A percentile compares a stretch with the other conserved stretches of the same genome.
These are phyloP conservation scores for Panellus pusillus DNA, from an alignment of 768 basidiomycete species.

Conservation along the genomic window DNA sequence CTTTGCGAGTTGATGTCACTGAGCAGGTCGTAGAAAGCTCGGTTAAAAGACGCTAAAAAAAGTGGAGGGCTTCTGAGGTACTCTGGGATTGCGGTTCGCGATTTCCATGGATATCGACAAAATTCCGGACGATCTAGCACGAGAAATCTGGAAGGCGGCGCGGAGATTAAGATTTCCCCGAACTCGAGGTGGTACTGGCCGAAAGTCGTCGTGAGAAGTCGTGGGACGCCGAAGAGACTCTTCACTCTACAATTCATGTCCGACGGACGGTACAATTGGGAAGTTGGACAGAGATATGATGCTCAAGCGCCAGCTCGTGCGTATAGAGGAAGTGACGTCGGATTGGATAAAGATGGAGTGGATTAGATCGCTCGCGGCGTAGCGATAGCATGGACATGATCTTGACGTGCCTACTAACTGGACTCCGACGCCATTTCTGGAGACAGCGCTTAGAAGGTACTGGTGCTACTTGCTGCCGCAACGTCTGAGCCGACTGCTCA, in stretches of 20 bases:
- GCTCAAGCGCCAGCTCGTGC: neutral
- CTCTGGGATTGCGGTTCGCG: slow-evolving; percentile 68
- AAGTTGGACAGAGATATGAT: slow-evolving; percentile 11
- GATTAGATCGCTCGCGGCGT: slow-evolving; percentile 39
- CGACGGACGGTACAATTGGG: neutral
- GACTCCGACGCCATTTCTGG: no score
- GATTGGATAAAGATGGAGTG: slow-evolving; percentile 47
- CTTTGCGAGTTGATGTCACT: slow-evolving; percentile 46
- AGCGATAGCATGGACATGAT: no score
- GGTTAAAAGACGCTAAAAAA: slow-evolving; percentile 9
- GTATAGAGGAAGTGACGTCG: slow-evolving; percentile 16
- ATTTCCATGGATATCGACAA: slow-evolving; percentile 44
- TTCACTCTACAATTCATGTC: slow-evolving; percentile 2
- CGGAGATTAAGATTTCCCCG: slow-evolving; percentile 35
- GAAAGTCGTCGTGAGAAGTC: slow-evolving; percentile 33
- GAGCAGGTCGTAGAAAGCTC: slow-evolving; percentile 13
- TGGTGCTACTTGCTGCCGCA: neutral
- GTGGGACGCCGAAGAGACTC: slow-evolving; percentile 1
- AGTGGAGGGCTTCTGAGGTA: slow-evolving; percentile 31
- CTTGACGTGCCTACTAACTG: no score
- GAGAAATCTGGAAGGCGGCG: slow-evolving; percentile 25
- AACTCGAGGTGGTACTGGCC: slow-evolving; percentile 51
- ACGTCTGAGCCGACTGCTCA: neutral
- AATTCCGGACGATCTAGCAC: slow-evolving; percentile 41
- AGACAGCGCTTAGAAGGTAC: no score